Conservation (phyloP, 2,329 filamentous ascomycete genomes). For the Claviceps purpurea region DNA sequence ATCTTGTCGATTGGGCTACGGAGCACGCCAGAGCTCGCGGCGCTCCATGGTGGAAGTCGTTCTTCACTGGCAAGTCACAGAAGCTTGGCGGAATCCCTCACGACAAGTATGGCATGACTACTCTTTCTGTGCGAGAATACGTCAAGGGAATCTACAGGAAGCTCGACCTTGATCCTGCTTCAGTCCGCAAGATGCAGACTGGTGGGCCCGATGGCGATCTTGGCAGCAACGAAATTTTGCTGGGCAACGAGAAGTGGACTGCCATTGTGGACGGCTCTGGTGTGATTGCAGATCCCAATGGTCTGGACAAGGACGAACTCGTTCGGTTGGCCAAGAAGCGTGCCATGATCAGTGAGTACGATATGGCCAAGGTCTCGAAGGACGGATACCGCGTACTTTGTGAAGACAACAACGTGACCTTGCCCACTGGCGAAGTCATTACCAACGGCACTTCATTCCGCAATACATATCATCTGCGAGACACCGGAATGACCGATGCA, state of each 20-base stretch:
- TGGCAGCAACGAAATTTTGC: slow-evolving; percentile 93
- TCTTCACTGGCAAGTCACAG: slow-evolving; percentile 98
- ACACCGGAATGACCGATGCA: slow-evolving; percentile 62
- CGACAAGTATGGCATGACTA: slow-evolving; percentile 95
- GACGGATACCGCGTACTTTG: slow-evolving; percentile 86
- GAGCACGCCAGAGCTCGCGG: slow-evolving; percentile 78
- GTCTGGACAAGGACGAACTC: slow-evolving; percentile 73
- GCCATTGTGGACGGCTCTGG: slow-evolving; percentile 93
- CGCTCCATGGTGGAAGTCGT: slow-evolving; percentile 98
- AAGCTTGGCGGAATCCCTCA: slow-evolving; percentile 94
- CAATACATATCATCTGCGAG: slow-evolving; percentile 89
- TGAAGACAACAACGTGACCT: slow-evolving; percentile 77
- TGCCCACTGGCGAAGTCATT: slow-evolving; percentile 76
- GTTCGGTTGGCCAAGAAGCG: slow-evolving; percentile 72
- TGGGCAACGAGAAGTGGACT: slow-evolving; percentile 91
- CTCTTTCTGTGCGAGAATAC: slow-evolving; percentile 88
- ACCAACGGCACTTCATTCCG: slow-evolving; percentile 91
- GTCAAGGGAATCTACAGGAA: slow-evolving; percentile 96
- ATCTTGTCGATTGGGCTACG: slow-evolving; percentile 97
- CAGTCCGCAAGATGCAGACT: slow-evolving; percentile 89
- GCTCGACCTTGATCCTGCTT: slow-evolving; percentile 72
- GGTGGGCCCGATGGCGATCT: slow-evolving; percentile 94
- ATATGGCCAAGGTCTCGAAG: slow-evolving; percentile 69
- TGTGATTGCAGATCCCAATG: slow-evolving; percentile 85
- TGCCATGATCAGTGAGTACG: slow-evolving; percentile 81